These are phyloP conservation scores for Rhizopus microsporus DNA, from an alignment of 371 early-diverging fungal genomes.

Conservation along the genomic window DNA sequence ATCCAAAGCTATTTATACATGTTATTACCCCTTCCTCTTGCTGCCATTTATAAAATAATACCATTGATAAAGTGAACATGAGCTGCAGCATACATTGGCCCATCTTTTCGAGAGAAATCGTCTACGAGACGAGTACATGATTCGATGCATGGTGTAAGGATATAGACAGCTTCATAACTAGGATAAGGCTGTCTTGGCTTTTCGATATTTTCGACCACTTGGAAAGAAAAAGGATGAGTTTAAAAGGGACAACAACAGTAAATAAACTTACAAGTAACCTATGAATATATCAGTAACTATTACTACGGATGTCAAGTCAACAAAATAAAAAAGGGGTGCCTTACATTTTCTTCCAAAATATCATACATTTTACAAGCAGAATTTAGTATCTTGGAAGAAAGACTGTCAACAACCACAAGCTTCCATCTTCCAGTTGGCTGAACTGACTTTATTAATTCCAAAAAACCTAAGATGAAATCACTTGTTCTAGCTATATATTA, in stretches of 20 bases:
- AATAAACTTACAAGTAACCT: slow-evolving; percentile 36
- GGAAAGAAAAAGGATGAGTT: background rate
- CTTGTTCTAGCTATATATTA: background rate
- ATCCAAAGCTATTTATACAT: slow-evolving; percentile 17
- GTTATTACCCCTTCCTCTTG: too few species aligned
- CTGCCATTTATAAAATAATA: slow-evolving; percentile 21
- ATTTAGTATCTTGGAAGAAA: slow-evolving; percentile 82
- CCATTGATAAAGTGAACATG: slow-evolving; percentile 82
- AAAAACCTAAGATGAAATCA: slow-evolving; percentile 54
- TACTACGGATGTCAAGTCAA: slow-evolving; percentile 5
- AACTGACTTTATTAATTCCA: slow-evolving; percentile 70
- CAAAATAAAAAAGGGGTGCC: slow-evolving; percentile 19
- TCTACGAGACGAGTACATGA: slow-evolving; percentile 76
- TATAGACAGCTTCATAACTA: slow-evolving; percentile 88
- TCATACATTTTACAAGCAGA: slow-evolving; percentile 90
- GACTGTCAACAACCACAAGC: slow-evolving; percentile 87
- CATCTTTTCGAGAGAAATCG: slow-evolving; percentile 66
- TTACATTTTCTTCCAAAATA: slow-evolving; percentile 92
- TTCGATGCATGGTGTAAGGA: slow-evolving; percentile 81
- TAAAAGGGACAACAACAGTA: background rate
- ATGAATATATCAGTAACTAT: slow-evolving; percentile 1
- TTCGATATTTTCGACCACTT: slow-evolving; percentile 71
- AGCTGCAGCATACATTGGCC: slow-evolving; percentile 75
- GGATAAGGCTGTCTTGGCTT: slow-evolving; percentile 84
- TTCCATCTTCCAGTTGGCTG: slow-evolving; percentile 81